phyloP scores from a whole-genome alignment of 2,329 filamentous ascomycete genomes.

The Neonectria punicea region DNA sequence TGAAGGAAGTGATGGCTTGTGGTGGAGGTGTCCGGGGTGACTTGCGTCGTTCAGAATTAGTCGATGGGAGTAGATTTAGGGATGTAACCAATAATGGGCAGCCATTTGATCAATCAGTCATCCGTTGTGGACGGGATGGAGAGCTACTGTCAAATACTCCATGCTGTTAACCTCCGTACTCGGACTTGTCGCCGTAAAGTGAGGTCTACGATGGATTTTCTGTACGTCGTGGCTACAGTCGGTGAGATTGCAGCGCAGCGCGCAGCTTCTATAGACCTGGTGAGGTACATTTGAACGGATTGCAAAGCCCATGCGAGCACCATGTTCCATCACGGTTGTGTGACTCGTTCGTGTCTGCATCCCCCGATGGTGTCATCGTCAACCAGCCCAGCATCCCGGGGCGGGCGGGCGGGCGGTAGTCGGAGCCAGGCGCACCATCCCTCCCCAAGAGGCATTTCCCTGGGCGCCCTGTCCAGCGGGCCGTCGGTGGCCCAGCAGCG shows the following conservation, averaged over 20 bases:
- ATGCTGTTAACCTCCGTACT: conserved; percentile 1
- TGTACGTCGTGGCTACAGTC: neutral
- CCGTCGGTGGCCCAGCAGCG: conserved; percentile 43
- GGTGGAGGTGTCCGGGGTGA: neutral
- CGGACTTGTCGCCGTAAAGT: neutral
- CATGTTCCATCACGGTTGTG: neutral
- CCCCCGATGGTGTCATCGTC: conserved; percentile 34
- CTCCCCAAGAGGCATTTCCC: conserved; percentile 22
- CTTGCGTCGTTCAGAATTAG: neutral
- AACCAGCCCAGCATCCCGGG: conserved; percentile 6
- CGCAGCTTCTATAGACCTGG: neutral
- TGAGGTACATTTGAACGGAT: neutral
- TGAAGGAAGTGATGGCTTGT: neutral
- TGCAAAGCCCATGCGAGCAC: neutral
- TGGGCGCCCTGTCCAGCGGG: conserved; percentile 33
- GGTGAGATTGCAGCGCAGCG: neutral
- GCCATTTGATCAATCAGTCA: conserved; percentile 42
- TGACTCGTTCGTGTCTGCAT: conserved; percentile 23
- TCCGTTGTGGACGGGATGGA: neutral
- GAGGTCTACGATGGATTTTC: neutral
- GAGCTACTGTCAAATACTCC: neutral
- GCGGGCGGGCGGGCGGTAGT: conserved; percentile 42
- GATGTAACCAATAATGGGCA: conserved; percentile 30
- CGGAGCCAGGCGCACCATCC: conserved; percentile 32
- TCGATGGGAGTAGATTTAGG: neutral